phyloP scores from a whole-genome alignment of 2,329 filamentous ascomycete species.

The Penicillium sp. region DNA sequence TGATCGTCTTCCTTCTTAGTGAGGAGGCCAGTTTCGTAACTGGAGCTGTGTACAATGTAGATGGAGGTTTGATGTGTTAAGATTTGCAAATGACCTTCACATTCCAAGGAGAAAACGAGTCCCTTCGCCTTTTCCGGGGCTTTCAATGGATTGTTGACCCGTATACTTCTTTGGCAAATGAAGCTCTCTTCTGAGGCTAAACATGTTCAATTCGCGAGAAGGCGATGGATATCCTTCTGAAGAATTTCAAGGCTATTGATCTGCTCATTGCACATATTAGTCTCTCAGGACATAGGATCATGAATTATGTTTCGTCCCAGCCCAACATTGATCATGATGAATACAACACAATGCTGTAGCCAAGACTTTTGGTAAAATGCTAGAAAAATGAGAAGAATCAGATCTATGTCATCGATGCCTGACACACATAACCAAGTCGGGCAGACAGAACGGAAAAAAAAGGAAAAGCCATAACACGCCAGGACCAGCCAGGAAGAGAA shows the following conservation, averaged over 20 bases:
- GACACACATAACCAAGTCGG: conserved; percentile 16
- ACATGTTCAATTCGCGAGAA: no score
- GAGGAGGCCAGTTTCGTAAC: conserved; percentile 15
- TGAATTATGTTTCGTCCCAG: conserved; percentile 9
- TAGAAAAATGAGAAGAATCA: conserved; percentile 16
- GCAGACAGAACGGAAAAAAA: conserved; percentile 19
- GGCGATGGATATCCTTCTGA: neutral
- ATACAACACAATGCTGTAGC: conserved; percentile 5
- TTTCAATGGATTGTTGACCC: no score
- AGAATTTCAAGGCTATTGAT: neutral
- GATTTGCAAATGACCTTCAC: neutral
- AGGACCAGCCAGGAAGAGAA: conserved; percentile 37
- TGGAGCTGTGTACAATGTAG: conserved; percentile 18
- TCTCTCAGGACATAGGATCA: conserved; percentile 21
- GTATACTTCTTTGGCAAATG: no score
- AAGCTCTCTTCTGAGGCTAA: no score
- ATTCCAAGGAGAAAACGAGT: neutral
- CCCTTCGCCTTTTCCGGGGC: neutral
- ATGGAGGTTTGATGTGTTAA: conserved; percentile 16
- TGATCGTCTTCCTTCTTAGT: conserved; percentile 15
- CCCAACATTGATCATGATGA: conserved; percentile 8
- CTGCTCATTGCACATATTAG: conserved; percentile 23
- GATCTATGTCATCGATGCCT: conserved; percentile 27
- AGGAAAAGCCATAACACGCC: conserved; percentile 34
- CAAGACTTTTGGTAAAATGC: conserved; percentile 23